Base-by-base conservation (phyloP, 2,329 filamentous ascomycete species). In the Dactylellina drechsleri region DNA sequence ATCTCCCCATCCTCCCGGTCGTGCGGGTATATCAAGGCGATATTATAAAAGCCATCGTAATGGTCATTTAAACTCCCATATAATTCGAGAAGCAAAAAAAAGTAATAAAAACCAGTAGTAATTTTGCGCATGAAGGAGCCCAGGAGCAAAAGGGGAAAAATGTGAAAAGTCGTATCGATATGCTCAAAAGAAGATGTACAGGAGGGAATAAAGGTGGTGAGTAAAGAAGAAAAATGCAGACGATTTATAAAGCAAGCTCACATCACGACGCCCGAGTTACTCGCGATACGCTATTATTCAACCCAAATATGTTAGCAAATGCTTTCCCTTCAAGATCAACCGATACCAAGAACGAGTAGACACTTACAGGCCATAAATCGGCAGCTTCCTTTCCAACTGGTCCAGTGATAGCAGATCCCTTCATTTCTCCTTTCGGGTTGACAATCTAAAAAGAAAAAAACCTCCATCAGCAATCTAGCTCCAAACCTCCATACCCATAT, bases 401-500 rank as follows among this genome's bases (percentile, higher is more conserved):
- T 81, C 95, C 95, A 81, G 95, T 99, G 85, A 99, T 99, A 85
- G 95, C 95, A 79, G 93, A 97, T 84, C 95, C 95, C 91, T 99
- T 99, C 95, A 99, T 99, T 88, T 99, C 95, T 87, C 95, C 95
- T 92, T 99, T 99, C 86, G 94, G 93, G 89, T 99, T 99, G 88
- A 99, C 95, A 83, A 99, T 99, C 92, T 95, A 77, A 54, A 53
- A n/a, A n/a, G n/a, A n/a, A n/a, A n/a, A n/a, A 23, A 66, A 20
- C 18, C 43, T 16, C 49, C 60, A 47, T 47, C 13, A 47, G 43
- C 43, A 47, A n/a, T 36, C 31, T 28, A 56, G 52, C 6, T 43
- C 6, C 45, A 52, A 50, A n/a, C 13, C 18, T 20, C 43, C 58
- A n/a, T 36, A 66, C 47, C 53, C 28, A 60, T 66, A 64, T 76